phyloP scores from a whole-genome alignment of 768 basidiomycete species.

The Phylloporus sp. region DNA sequence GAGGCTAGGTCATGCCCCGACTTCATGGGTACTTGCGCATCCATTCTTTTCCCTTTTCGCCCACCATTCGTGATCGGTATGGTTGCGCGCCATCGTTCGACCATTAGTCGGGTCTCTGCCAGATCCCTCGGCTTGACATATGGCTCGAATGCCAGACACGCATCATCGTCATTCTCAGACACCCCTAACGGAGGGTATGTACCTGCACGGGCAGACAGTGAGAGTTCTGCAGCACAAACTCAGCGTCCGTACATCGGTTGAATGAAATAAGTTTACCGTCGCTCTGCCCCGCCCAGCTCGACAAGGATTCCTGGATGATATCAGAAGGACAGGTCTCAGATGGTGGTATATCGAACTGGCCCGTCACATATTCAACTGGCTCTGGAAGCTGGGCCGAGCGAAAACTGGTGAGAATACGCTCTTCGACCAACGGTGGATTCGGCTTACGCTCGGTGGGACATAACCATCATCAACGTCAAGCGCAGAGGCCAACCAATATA shows the following conservation, averaged over 20 bases:
- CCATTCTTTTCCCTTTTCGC: constrained; percentile 11
- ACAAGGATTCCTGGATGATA: constrained; percentile 25
- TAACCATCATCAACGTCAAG: constrained; percentile 31
- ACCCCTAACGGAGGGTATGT: constrained; percentile 8
- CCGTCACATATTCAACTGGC: constrained; percentile 30
- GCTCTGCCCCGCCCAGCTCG: constrained; percentile 30
- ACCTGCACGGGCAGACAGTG: constrained; percentile 19
- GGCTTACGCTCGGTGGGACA: constrained; percentile 22
- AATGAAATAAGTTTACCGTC: constrained; percentile 19
- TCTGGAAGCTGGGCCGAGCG: constrained; percentile 24
- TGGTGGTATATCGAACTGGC: constrained; percentile 24
- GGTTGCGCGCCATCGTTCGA: constrained; percentile 31
- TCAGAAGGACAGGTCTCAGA: constrained; percentile 16
- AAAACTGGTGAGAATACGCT: neutral
- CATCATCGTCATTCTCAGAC: constrained; percentile 23
- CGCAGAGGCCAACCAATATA: constrained; percentile 59
- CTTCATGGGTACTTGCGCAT: constrained; percentile 2
- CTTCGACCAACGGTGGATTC: neutral
- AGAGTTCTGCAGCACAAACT: constrained; percentile 16
- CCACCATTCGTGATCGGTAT: constrained; percentile 14
- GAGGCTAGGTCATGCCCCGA: constrained; percentile 14
- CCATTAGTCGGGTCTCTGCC: constrained; percentile 25
- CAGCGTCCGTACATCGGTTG: neutral
- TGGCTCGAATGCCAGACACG: constrained; percentile 2
- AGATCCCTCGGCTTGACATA: constrained; percentile 24